Conservation (phyloP, 2,329 filamentous ascomycete species). For the Sarocladium strictum region DNA sequence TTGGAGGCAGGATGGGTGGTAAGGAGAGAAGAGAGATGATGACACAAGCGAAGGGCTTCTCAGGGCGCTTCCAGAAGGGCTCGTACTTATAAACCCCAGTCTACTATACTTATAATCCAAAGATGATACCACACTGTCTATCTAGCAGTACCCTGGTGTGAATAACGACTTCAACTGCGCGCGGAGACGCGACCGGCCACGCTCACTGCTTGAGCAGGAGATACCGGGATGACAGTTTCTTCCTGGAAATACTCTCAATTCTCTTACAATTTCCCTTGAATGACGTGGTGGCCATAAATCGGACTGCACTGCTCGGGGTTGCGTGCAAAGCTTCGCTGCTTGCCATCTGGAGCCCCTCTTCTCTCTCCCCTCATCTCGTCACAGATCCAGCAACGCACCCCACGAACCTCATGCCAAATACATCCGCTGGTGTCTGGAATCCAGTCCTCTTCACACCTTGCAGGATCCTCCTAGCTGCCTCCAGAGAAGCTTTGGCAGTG, state of each 20-base stretch:
- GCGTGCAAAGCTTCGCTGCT: neutral
- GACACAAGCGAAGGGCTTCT: slow-evolving; percentile 73
- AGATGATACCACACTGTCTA: too few species aligned
- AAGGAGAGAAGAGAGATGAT: slow-evolving; percentile 74
- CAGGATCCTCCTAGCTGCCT: slow-evolving; percentile 14
- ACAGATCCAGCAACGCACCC: slow-evolving; percentile 10
- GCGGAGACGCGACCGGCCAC: too few species aligned
- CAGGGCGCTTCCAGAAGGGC: slow-evolving; percentile 75
- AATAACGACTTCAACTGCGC: too few species aligned
- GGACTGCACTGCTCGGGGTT: too few species aligned
- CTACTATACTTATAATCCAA: too few species aligned
- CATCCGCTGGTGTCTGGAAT: slow-evolving; percentile 15
- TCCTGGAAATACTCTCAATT: neutral
- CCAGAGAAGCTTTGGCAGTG: slow-evolving; percentile 14
- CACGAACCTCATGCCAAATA: slow-evolving; percentile 15
- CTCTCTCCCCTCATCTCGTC: neutral
- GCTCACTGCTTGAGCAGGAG: too few species aligned
- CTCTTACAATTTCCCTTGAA: too few species aligned
- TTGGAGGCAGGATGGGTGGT: slow-evolving; percentile 64
- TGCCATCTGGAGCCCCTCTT: too few species aligned
- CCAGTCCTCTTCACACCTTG: slow-evolving; percentile 12
- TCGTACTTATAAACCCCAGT: slow-evolving; percentile 52
- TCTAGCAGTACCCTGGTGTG: too few species aligned
- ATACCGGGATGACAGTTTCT: too few species aligned
- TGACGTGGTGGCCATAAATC: too few species aligned